Evolutionary conservation across 371 early-diverging fungal genomes (phyloP).

Genomic region (Mortierella sp.): DNA sequence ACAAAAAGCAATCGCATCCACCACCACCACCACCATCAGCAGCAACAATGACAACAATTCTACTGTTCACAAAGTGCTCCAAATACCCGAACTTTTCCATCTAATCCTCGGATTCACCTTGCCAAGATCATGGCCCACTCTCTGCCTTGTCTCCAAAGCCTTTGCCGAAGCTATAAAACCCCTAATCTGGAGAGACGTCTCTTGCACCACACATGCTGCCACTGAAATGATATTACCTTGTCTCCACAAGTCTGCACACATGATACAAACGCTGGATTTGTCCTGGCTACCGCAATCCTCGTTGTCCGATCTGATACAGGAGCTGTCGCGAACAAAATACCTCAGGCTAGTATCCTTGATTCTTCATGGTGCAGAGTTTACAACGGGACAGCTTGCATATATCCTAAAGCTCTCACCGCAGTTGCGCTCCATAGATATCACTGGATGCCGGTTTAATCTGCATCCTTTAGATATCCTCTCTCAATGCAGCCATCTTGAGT

Average conservation of each 20-base stretch:
- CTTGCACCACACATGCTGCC: not conserved
- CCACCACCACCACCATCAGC: not conserved
- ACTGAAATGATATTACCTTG: not conserved
- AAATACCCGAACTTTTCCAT: slow-evolving; percentile 20
- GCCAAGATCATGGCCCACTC: not conserved
- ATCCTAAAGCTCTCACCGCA: slow-evolving; percentile 4
- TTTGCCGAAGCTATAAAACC: slow-evolving; percentile 7
- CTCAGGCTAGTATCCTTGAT: slow-evolving; percentile 2
- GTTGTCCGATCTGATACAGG: not conserved
- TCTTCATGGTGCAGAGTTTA: slow-evolving; percentile 1
- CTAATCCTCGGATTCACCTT: slow-evolving; percentile 2
- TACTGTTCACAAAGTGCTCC: not conserved
- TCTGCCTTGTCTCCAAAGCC: slow-evolving; percentile 14
- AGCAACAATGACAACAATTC: not conserved
- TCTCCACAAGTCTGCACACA: not conserved
- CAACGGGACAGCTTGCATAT: not conserved
- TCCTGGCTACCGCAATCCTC: not conserved
- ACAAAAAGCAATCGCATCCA: not conserved
- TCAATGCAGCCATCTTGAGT: slow-evolving; percentile 13
- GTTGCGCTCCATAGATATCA: slow-evolving; percentile 15
- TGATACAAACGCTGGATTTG: not conserved
- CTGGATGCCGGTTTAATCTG: not conserved
- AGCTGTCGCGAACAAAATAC: not conserved
- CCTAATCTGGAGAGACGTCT: slow-evolving; percentile 16
- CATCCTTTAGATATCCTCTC: slow-evolving; percentile 15